Base-by-base conservation (phyloP, 306 rosid species). In the Sicyos baderoa region DNA sequence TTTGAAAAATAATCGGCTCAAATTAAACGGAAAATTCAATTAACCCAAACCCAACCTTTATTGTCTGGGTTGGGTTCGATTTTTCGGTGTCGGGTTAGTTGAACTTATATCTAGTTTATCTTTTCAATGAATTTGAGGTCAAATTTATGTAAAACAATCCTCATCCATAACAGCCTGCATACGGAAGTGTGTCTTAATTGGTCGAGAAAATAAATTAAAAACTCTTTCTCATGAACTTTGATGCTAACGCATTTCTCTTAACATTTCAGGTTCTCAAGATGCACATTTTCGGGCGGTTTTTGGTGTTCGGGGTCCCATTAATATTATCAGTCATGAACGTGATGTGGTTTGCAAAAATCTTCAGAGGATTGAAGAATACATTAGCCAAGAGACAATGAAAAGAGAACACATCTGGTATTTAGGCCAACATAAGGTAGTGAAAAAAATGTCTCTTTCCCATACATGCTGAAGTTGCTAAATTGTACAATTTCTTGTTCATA, bases 301-400 rank as follows among this genome's bases (percentile, higher is more conserved):
- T 93, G 68, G 95, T 89, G 48, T 44, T 84, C 11, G 76, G 77
- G 71, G 99, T 93, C 76, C 99, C 99, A 1, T 21, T 76, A 49
- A 82, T 60, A 70, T 78, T 93, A 54, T 73, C 86, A 22, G 72
- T 86, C 68, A 93, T 93, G 99, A 93, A 93, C 81, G 79, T 90
- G 86, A 81, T 81, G 79, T 93, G 99, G 99, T 93, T 93, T 72
- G 75, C 83, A 23, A 93, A 86, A 85, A 90, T 93, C 72, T 70
- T 81, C 72, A 93, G 70, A 75, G 99, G 99, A 61, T 55, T 93
- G 82, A 93, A 73, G 83, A 93, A 88, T 89, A 86, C 96, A 11
- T 63, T 93, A 75, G 88, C 99, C 4, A 93, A 93, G 89, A 84
- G 88, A 9, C 72, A 67, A 16, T 67, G 57, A 67, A 67, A 23